Base-by-base conservation (phyloP, 495 filamentous ascomycete genomes). In the Tuber indicum region DNA sequence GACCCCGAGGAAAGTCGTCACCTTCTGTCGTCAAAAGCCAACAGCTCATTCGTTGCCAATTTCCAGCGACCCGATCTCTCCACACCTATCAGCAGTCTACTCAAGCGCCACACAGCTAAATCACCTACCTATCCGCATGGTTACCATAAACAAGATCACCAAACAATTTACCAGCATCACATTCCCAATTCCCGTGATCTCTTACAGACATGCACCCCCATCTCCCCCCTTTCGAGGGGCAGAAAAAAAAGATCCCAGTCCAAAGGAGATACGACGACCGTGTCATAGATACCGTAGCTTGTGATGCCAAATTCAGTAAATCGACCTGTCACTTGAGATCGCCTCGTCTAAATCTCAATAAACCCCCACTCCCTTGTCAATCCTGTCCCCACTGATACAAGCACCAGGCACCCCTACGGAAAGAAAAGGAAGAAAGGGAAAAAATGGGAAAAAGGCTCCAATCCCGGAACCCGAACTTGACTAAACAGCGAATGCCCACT, bases 351-450 rank as follows among this genome's bases (percentile, higher is more conserved):
- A 66, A 66, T 66, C 58, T 66, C 58, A 66, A 66, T 66, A 36
- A 66, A 32, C 58, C 26, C 26, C 58, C 58, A 32, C 58, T 12
- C 58, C 52, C 58, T 32, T 66, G 58, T n/a, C n/a, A 66, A 66
- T 66, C 58, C 26, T 36, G 1, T 32, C 12, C n/a, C 58, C 32
- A 36, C 26, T 7, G 7, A 36, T 26, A 66, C 58, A 66, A 19
- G 44, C 44, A 46, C 45, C 43, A 76, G 72, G 62, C 74, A 75
- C 72, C 74, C 76, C 66, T 74, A 46, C 76, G 43, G 42, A 52
- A 75, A 47, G 23, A 62, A 79, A 75, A 71, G 69, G 70, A 71
- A 71, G n/a, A 77, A 71, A 66, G 73, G n/a, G n/a, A n/a, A n/a
- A n/a, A n/a, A n/a, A n/a, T n/a, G 75, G 79, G 69, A 75, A 74